Base-by-base conservation (phyloP, 306 rosid species). In the Cucumis melo region DNA sequence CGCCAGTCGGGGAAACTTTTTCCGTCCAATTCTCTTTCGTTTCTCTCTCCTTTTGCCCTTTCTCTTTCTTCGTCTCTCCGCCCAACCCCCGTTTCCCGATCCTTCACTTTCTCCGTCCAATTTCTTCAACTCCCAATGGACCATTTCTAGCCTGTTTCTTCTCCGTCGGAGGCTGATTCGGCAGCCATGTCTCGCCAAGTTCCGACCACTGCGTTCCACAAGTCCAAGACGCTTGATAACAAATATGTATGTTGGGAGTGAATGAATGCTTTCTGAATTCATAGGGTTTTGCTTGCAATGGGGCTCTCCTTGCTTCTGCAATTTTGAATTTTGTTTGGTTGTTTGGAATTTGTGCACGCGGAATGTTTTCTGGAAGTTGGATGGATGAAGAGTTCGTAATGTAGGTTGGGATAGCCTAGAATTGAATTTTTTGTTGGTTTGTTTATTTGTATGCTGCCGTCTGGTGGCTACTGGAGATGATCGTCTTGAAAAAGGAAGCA, bases 141-240 rank as follows among this genome's bases (percentile, higher is more conserved):
- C 61, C 17, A 46, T n/a, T 48, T 62, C 32, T 77, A 77, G 72
- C 2, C 54, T 11, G 56, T 61, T 46, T 27, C 44, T 77, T 55
- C 42, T 29, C 61, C 60, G 14, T 42, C 60, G 16, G 34, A 61
- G 46, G 27, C 60, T 46, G 19, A 62, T 77, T 77, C n/a, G 21
- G 77, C 78, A 56, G 85, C 78, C 48, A 95, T 95, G 99, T 90
- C 99, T 65, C 97, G 98, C 75, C 96, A 88, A 77, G 24, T 87
- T 50, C 76, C 96, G 44, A 48, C 90, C 78, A 9, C 96, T 64
- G 98, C 97, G 23, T 89, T 89, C 82, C 88, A 84, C 79, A 92
- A 95, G 84, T 84, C 94, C 59, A 95, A 95, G 89, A 95, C 99
- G n/a, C 99, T 95, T 76, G 99, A 90, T 83, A 92, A 95, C 57